These are phyloP conservation scores for Neospermospora avenae DNA, from an alignment of 2,329 filamentous ascomycete species.

Conservation along the genomic window DNA sequence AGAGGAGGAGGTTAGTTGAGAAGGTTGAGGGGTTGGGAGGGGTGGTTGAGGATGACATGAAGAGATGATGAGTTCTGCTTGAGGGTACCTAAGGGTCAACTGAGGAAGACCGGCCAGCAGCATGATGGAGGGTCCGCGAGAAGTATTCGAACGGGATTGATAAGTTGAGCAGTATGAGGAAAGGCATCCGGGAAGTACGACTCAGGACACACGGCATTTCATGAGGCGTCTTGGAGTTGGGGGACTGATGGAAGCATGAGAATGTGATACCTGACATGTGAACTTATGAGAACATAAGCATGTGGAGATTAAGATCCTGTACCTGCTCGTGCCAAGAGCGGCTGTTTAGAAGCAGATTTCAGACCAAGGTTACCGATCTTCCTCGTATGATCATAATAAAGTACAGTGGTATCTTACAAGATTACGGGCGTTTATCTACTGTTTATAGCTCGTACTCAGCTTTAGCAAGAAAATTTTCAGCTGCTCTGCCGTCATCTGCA, in stretches of 20 bases:
- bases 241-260: no score
- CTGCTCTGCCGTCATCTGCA: conserved; percentile 15
- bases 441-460: conserved; percentile 9
- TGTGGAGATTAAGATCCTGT: background rate
- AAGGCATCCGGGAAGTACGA: no score
- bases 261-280: no score
- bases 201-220: no score
- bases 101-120: no score
- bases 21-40: conserved; percentile 51
- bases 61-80: conserved; percentile 11
- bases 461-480: conserved; percentile 19
- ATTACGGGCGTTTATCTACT: background rate
- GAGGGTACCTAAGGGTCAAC: background rate
- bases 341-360: background rate
- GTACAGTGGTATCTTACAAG: background rate
- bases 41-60: conserved; percentile 38
- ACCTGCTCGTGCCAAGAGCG: background rate
- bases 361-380: background rate
- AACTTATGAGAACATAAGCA: no score
- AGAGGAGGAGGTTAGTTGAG: conserved; percentile 46
- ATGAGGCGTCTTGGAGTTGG: background rate
- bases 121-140: no score
- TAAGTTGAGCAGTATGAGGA: no score
- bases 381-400: background rate
- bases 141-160: no score